Conservation (phyloP, 208 protist genomes). For the Leishmania turanica region DNA sequence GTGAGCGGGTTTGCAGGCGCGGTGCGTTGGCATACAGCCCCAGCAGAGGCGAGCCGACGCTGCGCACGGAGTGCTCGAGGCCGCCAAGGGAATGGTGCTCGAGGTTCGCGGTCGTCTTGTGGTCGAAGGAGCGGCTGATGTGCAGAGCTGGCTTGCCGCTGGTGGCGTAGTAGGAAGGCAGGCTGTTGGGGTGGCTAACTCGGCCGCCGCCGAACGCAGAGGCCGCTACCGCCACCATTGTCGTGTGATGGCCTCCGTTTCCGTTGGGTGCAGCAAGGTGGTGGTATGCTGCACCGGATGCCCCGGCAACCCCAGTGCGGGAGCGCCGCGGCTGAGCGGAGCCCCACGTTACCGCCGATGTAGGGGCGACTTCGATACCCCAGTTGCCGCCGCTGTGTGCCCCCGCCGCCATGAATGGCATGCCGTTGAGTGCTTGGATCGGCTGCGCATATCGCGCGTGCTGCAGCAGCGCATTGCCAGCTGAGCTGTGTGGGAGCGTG, state of each 20-base stretch:
- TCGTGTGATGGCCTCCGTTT: neutral
- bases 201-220: neutral
- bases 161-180: conserved; percentile 19
- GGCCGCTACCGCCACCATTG: neutral
- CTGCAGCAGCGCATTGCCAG: neutral
- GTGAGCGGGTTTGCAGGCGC: conserved; percentile 8
- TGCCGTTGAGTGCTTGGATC: neutral
- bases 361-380: neutral
- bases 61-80: conserved; percentile 24
- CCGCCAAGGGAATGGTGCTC: conserved; percentile 23
- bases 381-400: neutral
- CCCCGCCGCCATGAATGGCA: neutral
- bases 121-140: conserved; percentile 34
- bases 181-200: conserved; percentile 17
- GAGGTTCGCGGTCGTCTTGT: conserved; percentile 36
- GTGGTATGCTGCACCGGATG: neutral
- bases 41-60: conserved; percentile 17
- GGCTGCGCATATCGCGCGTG: neutral
- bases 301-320: neutral
- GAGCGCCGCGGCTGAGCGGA: conserved; percentile 1
- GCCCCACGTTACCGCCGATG: neutral
- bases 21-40: neutral
- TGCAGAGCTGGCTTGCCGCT: conserved; percentile 27
- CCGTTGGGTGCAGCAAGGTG: neutral
- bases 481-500: neutral